phyloP scores from a whole-genome alignment of 2,329 filamentous ascomycete genomes.

The Zalaria obscura region DNA sequence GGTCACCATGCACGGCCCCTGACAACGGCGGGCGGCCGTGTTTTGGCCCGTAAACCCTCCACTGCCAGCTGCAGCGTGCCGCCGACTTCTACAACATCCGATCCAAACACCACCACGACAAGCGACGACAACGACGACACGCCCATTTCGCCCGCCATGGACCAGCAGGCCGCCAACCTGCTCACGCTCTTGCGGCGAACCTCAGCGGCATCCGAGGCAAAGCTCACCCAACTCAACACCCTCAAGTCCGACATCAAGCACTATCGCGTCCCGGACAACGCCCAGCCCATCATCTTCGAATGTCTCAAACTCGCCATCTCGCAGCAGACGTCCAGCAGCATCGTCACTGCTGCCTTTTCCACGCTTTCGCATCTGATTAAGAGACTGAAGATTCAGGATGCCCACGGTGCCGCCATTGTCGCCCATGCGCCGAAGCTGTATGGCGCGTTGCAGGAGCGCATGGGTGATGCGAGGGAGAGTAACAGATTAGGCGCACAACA shows the following conservation, averaged over 20 bases:
- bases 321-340: conserved; percentile 56
- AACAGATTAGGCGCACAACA: conserved; percentile 61
- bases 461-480: conserved; percentile 82
- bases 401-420: conserved; percentile 53
- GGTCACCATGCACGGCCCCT: no score
- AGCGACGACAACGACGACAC: neutral
- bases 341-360: conserved; percentile 74
- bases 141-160: conserved; percentile 29
- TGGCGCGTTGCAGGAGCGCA: conserved; percentile 64
- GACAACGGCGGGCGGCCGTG: no score
- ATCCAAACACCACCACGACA: no score
- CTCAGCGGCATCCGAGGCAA: conserved; percentile 54
- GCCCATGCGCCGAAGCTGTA: conserved; percentile 54
- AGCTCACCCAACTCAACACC: conserved; percentile 53
- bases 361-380: conserved; percentile 79
- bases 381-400: conserved; percentile 71
- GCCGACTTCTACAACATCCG: no score
- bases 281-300: conserved; percentile 65
- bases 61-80: no score
- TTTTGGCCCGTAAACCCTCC: no score
- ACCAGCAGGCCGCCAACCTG: conserved; percentile 40
- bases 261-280: conserved; percentile 67
- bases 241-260: conserved; percentile 84
- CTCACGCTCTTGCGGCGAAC: conserved; percentile 42
- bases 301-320: conserved; percentile 61